Percentiles rank a stretch among this genome's conserved stretches.
Evolutionary conservation across 805 yeast genomes (phyloP).

Genomic region (Wickerhamomyces bisporus): DNA sequence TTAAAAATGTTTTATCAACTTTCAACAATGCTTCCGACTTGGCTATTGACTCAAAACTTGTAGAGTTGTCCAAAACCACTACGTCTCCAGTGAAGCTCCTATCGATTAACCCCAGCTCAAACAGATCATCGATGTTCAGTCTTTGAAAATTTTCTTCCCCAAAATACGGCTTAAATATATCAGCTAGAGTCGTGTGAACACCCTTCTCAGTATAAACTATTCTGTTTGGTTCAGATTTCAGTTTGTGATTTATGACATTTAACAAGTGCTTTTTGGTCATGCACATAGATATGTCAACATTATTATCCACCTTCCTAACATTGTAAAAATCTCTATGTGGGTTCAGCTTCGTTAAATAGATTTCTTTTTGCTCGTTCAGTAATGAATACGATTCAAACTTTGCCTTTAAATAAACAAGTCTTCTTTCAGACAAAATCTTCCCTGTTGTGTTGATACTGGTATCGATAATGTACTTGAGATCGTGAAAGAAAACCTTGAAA

Average conservation of each 20-base stretch:
- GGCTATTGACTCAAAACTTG: constrained; percentile 17
- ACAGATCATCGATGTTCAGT: constrained; percentile 24
- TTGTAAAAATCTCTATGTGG: constrained; percentile 40
- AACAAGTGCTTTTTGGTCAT: constrained; percentile 90
- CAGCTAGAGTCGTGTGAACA: constrained; percentile 18
- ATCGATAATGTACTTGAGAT: constrained; percentile 24
- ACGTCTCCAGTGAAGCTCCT: constrained; percentile 21
- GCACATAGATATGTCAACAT: constrained; percentile 94
- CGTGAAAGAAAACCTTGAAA: constrained; percentile 27
- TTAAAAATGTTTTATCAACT: constrained; percentile 30
- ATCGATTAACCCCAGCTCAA: constrained; percentile 25
- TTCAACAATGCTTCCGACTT: constrained; percentile 24
- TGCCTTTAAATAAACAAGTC: constrained; percentile 27
- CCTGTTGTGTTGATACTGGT: constrained; percentile 10
- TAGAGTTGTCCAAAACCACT: constrained; percentile 17
- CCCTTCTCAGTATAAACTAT: constrained; percentile 27
- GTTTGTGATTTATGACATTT: constrained; percentile 33
- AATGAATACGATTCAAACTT: constrained; percentile 32
- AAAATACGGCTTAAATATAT: constrained; percentile 22
- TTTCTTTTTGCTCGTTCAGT: constrained; percentile 30
- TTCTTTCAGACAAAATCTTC: constrained; percentile 17
- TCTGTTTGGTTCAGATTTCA: constrained; percentile 30
- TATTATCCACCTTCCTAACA: constrained; percentile 55
- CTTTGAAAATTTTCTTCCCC: constrained; percentile 25
- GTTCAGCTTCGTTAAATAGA: constrained; percentile 30